phyloP scores from a whole-genome alignment of 768 basidiomycete species.

The Mycena galericulata region DNA sequence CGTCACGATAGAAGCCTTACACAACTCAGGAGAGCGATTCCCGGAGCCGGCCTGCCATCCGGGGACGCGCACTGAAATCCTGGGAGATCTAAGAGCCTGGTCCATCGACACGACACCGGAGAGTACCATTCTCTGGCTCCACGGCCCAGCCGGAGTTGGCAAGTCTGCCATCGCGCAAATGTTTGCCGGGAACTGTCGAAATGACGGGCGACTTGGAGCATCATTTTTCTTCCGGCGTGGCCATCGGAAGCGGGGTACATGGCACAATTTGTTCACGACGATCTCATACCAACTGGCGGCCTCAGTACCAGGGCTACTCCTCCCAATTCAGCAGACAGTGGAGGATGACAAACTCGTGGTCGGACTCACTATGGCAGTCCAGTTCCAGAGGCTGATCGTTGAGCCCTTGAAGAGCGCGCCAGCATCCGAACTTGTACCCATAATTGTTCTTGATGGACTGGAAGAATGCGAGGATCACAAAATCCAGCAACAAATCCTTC shows the following conservation, averaged over 20 bases:
- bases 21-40: neutral
- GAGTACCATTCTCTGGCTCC: conserved; percentile 32
- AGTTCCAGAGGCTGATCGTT: conserved; percentile 29
- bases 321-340: conserved; percentile 19
- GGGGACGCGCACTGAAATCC: neutral
- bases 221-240: conserved; percentile 49
- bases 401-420: conserved; percentile 16
- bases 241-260: conserved; percentile 38
- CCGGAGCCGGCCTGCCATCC: neutral
- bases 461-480: conserved; percentile 7
- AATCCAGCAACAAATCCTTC: no score
- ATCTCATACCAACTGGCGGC: conserved; percentile 40
- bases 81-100: neutral
- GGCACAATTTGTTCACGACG: conserved; percentile 40
- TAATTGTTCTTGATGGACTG: no score
- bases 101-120: neutral
- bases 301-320: conserved; percentile 9
- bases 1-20: neutral
- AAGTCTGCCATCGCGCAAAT: conserved; percentile 37
- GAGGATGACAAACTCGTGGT: conserved; percentile 28
- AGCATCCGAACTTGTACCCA: no score
- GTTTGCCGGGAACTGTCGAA: conserved; percentile 29
- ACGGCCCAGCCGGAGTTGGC: conserved; percentile 36
- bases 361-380: conserved; percentile 7
- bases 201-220: conserved; percentile 35